phyloP scores from a whole-genome alignment of 495 filamentous ascomycete genomes.

The Cetradonia linearis region DNA sequence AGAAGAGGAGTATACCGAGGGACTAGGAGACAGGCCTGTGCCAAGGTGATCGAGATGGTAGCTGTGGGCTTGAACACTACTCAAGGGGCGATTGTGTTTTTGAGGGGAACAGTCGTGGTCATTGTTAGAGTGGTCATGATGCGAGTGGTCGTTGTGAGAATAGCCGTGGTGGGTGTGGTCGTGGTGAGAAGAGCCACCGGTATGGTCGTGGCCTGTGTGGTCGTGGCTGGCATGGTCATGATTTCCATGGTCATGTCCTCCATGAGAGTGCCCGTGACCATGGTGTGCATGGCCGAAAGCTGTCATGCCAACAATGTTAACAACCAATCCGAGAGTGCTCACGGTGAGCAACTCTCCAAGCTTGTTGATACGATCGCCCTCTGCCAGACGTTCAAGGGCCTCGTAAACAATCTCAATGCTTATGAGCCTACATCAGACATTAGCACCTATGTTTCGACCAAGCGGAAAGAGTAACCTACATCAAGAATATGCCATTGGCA shows the following conservation, averaged over 20 bases:
- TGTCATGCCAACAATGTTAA: slow-evolving; percentile 86
- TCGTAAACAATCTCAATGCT: slow-evolving; percentile 96
- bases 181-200: slow-evolving; percentile 30
- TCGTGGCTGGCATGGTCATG: slow-evolving; percentile 53
- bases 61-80: slow-evolving; percentile 30
- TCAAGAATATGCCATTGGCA: slow-evolving; percentile 91
- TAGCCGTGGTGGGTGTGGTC: slow-evolving; percentile 21
- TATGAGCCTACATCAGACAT: slow-evolving; percentile 54
- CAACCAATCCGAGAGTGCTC: slow-evolving; percentile 69
- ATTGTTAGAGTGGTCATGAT: slow-evolving; percentile 27
- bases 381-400: slow-evolving; percentile 73
- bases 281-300: slow-evolving; percentile 69
- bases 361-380: slow-evolving; percentile 71
- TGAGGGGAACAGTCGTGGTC: slow-evolving; percentile 29
- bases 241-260: slow-evolving; percentile 56
- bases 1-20: slow-evolving; percentile 20
- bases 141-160: slow-evolving; percentile 31
- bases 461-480: slow-evolving; percentile 43
- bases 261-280: slow-evolving; percentile 52
- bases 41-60: slow-evolving; percentile 27
- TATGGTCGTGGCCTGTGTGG: slow-evolving; percentile 42
- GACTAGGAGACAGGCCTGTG: slow-evolving; percentile 21
- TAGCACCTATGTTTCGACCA: neutral
- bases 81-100: slow-evolving; percentile 22
- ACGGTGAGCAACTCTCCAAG: slow-evolving; percentile 81